phyloP scores from a whole-genome alignment of 495 filamentous ascomycete species.

The Penicillium odoratum region DNA sequence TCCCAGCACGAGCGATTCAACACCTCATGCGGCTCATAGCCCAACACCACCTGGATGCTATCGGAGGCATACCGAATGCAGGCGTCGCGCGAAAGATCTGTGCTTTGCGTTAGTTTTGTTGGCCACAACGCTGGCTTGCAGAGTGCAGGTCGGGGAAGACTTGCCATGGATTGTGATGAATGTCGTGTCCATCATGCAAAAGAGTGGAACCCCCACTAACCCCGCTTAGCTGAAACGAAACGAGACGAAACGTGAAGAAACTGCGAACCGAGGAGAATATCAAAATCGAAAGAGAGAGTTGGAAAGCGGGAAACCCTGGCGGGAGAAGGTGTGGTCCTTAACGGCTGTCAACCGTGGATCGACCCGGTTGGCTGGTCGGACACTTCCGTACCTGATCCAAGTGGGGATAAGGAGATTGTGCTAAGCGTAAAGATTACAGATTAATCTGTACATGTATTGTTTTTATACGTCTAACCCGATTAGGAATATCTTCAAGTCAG shows the following conservation, averaged over 20 bases:
- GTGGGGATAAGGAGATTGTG: neutral
- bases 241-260: neutral
- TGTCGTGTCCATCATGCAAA: conserved; percentile 73
- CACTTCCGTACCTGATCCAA: neutral
- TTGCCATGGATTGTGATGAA: conserved; percentile 92
- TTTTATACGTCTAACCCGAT: no score
- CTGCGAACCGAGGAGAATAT: neutral
- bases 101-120: conserved; percentile 5
- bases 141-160: conserved; percentile 30
- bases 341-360: conserved; percentile 25
- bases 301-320: conserved; percentile 7
- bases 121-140: neutral
- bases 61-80: conserved; percentile 82
- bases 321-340: conserved; percentile 10
- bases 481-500: no score
- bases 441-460: no score
- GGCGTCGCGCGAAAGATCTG: conserved; percentile 75
- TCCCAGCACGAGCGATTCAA: conserved; percentile 78
- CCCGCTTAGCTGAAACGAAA: neutral
- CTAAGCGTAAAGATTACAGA: no score
- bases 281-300: neutral
- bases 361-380: neutral
- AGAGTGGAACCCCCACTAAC: conserved; percentile 20
- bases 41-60: conserved; percentile 78
- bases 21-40: conserved; percentile 75